Conservation (phyloP, 148 eudicot species). For the Camellia lanceoleosa region DNA sequence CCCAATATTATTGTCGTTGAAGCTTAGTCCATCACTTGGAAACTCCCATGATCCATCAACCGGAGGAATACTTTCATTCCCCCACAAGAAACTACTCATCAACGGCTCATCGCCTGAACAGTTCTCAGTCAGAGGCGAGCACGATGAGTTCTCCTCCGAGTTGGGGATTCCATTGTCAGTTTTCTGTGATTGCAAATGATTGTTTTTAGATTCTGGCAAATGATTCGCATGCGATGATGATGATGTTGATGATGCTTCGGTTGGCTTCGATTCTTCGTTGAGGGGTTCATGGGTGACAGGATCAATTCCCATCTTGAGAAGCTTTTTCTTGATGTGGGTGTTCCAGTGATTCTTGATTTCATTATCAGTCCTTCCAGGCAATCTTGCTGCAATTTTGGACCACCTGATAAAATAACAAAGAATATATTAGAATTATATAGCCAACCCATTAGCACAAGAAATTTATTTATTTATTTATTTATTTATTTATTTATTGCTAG, state of each 20-base stretch:
- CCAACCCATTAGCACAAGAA: neutral
- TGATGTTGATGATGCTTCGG: neutral
- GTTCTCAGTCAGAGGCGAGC: slow-evolving; percentile 37
- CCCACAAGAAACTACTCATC: slow-evolving; percentile 50
- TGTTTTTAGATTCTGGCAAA: neutral
- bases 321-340: slow-evolving; percentile 93
- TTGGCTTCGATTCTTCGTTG: slow-evolving; percentile 26
- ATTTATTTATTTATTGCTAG: neutral
- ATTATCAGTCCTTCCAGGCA: slow-evolving; percentile 94
- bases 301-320: slow-evolving; percentile 85
- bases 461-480: neutral
- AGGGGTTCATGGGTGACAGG: slow-evolving; percentile 84
- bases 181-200: neutral
- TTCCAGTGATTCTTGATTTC: slow-evolving; percentile 98
- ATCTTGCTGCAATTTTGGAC: slow-evolving; percentile 86
- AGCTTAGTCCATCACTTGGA: slow-evolving; percentile 28
- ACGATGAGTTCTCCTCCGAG: slow-evolving; percentile 24
- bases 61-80: slow-evolving; percentile 15
- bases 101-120: slow-evolving; percentile 42
- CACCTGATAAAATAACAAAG: slow-evolving; percentile 42
- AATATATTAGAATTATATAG: neutral
- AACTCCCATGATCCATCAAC: slow-evolving; percentile 41
- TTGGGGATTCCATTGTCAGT: neutral
- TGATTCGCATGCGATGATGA: slow-evolving; percentile 4
- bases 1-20: neutral